Evolutionary conservation across 305 asterid species (phyloP).

Genomic region (Solanum chacoense): DNA sequence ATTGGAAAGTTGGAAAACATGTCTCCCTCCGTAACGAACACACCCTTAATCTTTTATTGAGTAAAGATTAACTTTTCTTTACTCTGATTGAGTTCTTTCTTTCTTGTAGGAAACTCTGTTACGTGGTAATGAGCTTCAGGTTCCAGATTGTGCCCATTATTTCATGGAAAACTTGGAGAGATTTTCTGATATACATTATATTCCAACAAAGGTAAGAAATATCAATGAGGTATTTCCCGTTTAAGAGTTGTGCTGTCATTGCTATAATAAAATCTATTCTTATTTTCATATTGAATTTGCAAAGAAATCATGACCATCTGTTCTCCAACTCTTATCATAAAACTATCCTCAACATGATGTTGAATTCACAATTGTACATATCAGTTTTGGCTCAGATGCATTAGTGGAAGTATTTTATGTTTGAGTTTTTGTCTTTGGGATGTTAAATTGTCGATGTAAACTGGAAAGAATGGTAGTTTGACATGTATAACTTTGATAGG

Average conservation of each 20-base stretch:
- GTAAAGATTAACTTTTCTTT: not conserved
- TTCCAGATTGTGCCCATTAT: slow-evolving; percentile 89
- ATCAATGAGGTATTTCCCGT: not conserved
- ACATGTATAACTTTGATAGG: not conserved
- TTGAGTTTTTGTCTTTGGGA: not conserved
- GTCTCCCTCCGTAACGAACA: not conserved
- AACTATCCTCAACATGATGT: not conserved
- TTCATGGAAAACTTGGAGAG: slow-evolving; percentile 89
- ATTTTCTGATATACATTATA: slow-evolving; percentile 60
- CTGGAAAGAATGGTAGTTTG: not conserved
- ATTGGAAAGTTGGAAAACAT: not conserved
- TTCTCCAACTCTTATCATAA: not conserved
- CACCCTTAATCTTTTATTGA: not conserved
- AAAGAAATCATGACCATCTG: not conserved
- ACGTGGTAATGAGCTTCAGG: slow-evolving; percentile 88
- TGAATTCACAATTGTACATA: not conserved
- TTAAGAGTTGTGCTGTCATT: not conserved
- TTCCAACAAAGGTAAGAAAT: slow-evolving; percentile 78
- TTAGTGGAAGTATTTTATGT: not conserved
- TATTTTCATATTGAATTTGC: not conserved
- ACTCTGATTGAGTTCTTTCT: not conserved
- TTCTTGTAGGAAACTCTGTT: slow-evolving; percentile 58
- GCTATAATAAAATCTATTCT: not conserved
- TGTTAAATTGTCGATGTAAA: not conserved
- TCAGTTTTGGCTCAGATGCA: not conserved